Evolutionary conservation across 805 yeast species (phyloP).

Genomic region (Metschnikowia shivogae): DNA sequence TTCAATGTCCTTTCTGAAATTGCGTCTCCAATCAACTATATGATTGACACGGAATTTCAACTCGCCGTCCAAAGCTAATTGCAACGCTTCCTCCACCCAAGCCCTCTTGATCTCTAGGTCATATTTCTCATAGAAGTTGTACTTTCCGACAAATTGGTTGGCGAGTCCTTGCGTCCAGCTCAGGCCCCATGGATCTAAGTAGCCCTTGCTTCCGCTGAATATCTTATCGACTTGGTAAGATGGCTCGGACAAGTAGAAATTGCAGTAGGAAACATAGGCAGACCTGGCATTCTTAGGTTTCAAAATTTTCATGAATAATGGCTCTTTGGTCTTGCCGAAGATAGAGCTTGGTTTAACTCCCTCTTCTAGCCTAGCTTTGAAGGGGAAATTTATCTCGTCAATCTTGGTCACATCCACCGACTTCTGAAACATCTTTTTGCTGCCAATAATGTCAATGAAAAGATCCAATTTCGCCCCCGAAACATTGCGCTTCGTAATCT

Average conservation of each 20-base stretch:
- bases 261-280: constrained; percentile 34
- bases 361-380: constrained; percentile 15
- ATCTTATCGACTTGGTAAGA: constrained; percentile 32
- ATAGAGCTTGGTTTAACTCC: constrained; percentile 14
- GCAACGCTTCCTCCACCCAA: constrained; percentile 35
- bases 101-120: constrained; percentile 23
- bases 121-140: constrained; percentile 34
- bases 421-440: constrained; percentile 33
- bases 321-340: constrained; percentile 27
- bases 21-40: constrained; percentile 36
- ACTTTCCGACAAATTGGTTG: constrained; percentile 25
- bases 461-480: constrained; percentile 30
- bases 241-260: constrained; percentile 27
- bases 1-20: constrained; percentile 26
- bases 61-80: constrained; percentile 23
- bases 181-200: constrained; percentile 32
- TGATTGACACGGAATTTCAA: constrained; percentile 30
- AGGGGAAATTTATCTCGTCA: constrained; percentile 30
- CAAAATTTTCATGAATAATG: constrained; percentile 30
- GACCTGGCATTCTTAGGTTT: constrained; percentile 36
- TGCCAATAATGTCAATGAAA: constrained; percentile 39
- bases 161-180: constrained; percentile 33
- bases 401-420: constrained; percentile 26
- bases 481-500: constrained; percentile 20
- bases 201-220: constrained; percentile 16